Base-by-base conservation (phyloP, 352 stramenopile genomes). In the Phytophthora litchii region DNA sequence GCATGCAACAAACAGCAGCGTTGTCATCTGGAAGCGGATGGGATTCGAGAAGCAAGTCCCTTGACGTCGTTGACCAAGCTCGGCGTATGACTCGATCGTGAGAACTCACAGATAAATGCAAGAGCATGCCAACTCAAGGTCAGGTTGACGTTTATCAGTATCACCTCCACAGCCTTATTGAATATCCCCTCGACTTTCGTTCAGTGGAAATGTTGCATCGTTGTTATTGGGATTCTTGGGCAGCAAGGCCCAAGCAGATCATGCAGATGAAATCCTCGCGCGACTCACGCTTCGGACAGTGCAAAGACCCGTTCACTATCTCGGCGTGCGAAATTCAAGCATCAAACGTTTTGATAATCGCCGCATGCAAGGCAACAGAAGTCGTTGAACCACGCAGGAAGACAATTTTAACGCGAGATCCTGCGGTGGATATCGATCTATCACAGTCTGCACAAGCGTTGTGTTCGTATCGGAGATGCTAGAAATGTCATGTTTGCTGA, bases 11-110 rank as follows among this genome's bases (percentile, higher is more conserved):
- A 61, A 31, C 58, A 41, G 53, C 41, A 29, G 14, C 20, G 16
- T 47, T n/a, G 45, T 10, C 27, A 55, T 29, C 40, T 54, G 50
- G 23, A 49, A 67, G 36, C 51, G 59, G 51, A 61, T 67, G 58
- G 42, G 50, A 56, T 60, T 67, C 29, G 21, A 67, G 59, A 67
- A 59, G 19, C 23, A n/a, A 6, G 13, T 4, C 14, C 35, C 12
- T 47, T 29, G 25, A 48, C 27, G 13, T 41, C 10, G 25, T 21
- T n/a, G 23, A 12, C 1, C 10, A 34, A 34, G 7, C 10, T 13
- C 29, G 10, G 7, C 10, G 10, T 13, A 42, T 3, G 16, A 23
- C 16, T 21, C 10, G 16, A 12, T 42, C 36, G 14, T 42, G 40
- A 17, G 29, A 17, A 42, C 23, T 45, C 38, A 12, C 7, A 11